Conservation (phyloP, 2,329 filamentous ascomycete species). For the Apiospora pterosperma region DNA sequence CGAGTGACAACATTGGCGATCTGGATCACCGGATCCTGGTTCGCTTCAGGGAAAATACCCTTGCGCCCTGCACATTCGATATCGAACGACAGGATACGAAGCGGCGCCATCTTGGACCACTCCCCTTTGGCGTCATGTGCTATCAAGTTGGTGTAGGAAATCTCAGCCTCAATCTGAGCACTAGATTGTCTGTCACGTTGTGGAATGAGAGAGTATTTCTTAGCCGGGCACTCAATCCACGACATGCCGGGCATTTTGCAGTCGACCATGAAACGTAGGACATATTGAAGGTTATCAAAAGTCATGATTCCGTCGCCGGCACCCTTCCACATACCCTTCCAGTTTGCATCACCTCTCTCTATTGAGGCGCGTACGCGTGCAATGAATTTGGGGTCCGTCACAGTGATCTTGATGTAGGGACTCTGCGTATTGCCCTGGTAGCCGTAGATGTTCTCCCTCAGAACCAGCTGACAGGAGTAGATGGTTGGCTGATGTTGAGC, state of each 20-base stretch:
- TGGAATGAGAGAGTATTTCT: slow-evolving; percentile 68
- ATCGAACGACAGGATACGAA: slow-evolving; percentile 93
- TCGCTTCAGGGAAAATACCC: slow-evolving; percentile 92
- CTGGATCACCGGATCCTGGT: slow-evolving; percentile 91
- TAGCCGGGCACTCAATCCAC: slow-evolving; percentile 83
- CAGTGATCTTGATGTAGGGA: slow-evolving; percentile 89
- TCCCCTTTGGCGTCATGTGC: slow-evolving; percentile 87
- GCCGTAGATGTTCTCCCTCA: slow-evolving; percentile 88
- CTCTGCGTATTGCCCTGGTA: slow-evolving; percentile 92
- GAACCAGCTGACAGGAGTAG: slow-evolving; percentile 74
- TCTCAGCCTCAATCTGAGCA: slow-evolving; percentile 90
- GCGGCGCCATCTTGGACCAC: slow-evolving; percentile 96
- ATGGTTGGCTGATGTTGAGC: slow-evolving; percentile 73
- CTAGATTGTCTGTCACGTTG: slow-evolving; percentile 74
- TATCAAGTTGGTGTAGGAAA: slow-evolving; percentile 79
- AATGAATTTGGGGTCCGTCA: slow-evolving; percentile 85
- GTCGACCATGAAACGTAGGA: slow-evolving; percentile 97
- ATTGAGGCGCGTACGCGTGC: slow-evolving; percentile 71
- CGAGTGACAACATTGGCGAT: slow-evolving; percentile 94
- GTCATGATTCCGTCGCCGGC: slow-evolving; percentile 72
- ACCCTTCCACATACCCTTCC: slow-evolving; percentile 83
- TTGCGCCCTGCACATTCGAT: slow-evolving; percentile 98
- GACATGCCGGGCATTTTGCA: slow-evolving; percentile 94
- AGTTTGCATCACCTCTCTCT: slow-evolving; percentile 76
- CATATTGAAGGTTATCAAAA: slow-evolving; percentile 94